A percentile compares a stretch with the other conserved stretches of the same genome.
Evolutionary conservation across 2,329 filamentous ascomycete species (phyloP).

Genomic region (Periglandula ipomoeae): DNA sequence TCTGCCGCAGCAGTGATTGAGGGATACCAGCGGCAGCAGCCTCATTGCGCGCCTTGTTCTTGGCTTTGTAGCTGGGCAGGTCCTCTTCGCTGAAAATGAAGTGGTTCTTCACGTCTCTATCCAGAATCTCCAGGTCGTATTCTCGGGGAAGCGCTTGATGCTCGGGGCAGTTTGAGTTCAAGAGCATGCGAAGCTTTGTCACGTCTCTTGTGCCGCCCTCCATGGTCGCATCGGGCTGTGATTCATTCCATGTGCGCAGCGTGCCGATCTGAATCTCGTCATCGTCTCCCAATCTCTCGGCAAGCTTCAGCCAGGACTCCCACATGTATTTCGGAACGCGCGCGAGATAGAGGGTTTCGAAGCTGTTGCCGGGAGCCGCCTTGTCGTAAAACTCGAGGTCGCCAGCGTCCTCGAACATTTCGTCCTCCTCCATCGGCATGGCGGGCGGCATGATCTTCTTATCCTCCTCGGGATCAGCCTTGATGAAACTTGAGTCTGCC

Average conservation of each 20-base stretch:
- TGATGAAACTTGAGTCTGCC: constrained; percentile 30
- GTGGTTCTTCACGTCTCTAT: constrained; percentile 64
- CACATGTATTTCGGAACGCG: constrained; percentile 73
- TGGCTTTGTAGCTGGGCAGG: constrained; percentile 47
- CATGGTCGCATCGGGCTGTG: constrained; percentile 41
- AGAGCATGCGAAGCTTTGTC: constrained; percentile 50
- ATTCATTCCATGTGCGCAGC: constrained; percentile 50
- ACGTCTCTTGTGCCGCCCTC: constrained; percentile 27
- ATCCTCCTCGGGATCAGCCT: constrained; percentile 41
- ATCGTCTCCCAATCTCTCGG: constrained; percentile 60
- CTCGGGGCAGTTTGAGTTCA: constrained; percentile 52
- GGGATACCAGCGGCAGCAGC: constrained; percentile 51
- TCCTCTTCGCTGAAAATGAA: constrained; percentile 93
- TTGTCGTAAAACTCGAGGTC: constrained; percentile 48
- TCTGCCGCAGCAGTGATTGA: constrained; percentile 40
- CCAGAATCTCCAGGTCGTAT: constrained; percentile 67
- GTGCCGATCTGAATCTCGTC: constrained; percentile 76
- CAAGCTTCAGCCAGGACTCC: constrained; percentile 58
- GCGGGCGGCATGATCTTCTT: constrained; percentile 24
- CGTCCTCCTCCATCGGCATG: constrained; percentile 49
- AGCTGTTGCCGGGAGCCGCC: constrained; percentile 26
- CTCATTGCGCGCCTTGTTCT: constrained; percentile 45
- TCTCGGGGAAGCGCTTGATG: constrained; percentile 77
- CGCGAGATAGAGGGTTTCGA: constrained; percentile 56
- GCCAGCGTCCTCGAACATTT: constrained; percentile 54